Base-by-base conservation (phyloP, 2,329 filamentous ascomycete genomes). In the Calonectria pseudoreteaudii region DNA sequence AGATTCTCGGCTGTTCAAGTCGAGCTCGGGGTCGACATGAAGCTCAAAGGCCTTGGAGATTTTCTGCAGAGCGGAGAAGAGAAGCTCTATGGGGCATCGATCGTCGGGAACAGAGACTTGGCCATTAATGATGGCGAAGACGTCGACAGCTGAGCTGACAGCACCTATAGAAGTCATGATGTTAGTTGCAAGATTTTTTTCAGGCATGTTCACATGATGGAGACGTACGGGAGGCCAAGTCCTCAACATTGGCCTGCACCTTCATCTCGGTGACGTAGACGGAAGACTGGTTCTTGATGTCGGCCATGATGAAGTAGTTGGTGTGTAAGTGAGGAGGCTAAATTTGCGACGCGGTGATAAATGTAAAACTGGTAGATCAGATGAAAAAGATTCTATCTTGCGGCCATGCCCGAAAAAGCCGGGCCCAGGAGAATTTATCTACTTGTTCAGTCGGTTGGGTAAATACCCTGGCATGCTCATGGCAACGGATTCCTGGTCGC, bases 401-500 rank as follows among this genome's bases (percentile, higher is more conserved):
- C 41, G n/a, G 23, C 23, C 18, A 58, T 49, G 68, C 70, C 70
- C 49, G 4, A 58, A 68, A 70, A 72, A 69, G 28, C 41, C 60
- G 60, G 68, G 65, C 73, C 60, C 62, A 71, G 77, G 71, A 78
- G 78, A 73, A 60, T 74, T 67, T 75, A 76, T 74, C 68, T 62
- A 78, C 58, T 53, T 70, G 44, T 65, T 60, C 58, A 41, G 75
- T 53, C 64, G 34, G 71, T 66, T 72, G 72, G 68, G 72, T 71
- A 68, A 66, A 66, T 31, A 79, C 76, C 76, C 74, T 67, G 71
- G 78, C 74, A 78, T 58, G 62, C 72, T 80, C 76, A 80, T 75
- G 73, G 70, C 72, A 79, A 77, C 71, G 74, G 73, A 62, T 68
- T 80, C 73, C 78, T 80, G 75, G 77, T 71, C 79, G 78, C 78